Evolutionary conservation across 208 protist species (phyloP).

Genomic region (Phytomonas francai): DNA sequence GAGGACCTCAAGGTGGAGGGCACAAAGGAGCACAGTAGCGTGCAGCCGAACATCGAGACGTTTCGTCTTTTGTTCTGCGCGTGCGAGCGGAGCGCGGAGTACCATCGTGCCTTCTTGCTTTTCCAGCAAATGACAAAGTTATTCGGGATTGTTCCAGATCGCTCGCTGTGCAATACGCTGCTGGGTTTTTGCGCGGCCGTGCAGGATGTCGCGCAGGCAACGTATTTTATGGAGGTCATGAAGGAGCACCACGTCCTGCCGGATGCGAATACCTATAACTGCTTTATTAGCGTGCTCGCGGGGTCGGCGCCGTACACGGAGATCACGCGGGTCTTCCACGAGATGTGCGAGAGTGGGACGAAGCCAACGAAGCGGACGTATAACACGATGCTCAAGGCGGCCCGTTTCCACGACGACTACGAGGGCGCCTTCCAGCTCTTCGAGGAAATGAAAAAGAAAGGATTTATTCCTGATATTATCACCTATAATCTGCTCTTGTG

Average conservation of each 20-base stretch:
- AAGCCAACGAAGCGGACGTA: conserved; percentile 74
- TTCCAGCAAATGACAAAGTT: conserved; percentile 80
- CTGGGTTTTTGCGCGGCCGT: conserved; percentile 86
- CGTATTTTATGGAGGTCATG: conserved; percentile 88
- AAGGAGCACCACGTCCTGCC: conserved; percentile 46
- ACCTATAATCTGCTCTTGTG: conserved; percentile 89
- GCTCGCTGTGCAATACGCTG: conserved; percentile 79
- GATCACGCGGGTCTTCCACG: conserved; percentile 66
- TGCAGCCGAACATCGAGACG: conserved; percentile 70
- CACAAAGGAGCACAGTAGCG: conserved; percentile 19
- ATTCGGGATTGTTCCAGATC: conserved; percentile 70
- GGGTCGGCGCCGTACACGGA: conserved; percentile 78
- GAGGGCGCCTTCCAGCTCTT: conserved; percentile 85
- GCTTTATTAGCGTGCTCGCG: conserved; percentile 82
- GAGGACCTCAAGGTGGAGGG: conserved; percentile 74
- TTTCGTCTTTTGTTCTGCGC: conserved; percentile 81
- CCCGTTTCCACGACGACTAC: conserved; percentile 68
- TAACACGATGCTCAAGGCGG: conserved; percentile 83
- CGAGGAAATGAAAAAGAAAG: conserved; percentile 87
- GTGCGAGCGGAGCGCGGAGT: conserved; percentile 78
- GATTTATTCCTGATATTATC: conserved; percentile 74
- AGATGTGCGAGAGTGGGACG: conserved; percentile 46
- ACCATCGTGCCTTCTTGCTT: conserved; percentile 73
- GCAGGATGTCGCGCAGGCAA: conserved; percentile 79
- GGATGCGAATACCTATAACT: conserved; percentile 90